Conservation (phyloP, 23 red algal species). For the Chondrus crispus region DNA sequence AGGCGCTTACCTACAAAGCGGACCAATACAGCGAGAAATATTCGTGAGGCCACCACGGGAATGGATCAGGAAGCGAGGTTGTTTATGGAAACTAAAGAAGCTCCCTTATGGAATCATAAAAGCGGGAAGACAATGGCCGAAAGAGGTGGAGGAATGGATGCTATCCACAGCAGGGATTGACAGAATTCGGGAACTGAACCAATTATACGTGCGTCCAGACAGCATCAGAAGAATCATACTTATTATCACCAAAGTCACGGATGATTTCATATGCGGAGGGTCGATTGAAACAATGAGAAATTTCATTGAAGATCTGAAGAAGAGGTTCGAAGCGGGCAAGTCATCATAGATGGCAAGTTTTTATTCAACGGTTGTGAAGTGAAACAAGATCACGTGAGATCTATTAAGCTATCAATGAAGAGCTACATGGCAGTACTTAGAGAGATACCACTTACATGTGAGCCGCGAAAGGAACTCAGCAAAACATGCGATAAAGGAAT, state of each 20-base stretch:
- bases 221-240: neutral
- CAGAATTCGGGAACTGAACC: neutral
- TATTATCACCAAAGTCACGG: neutral
- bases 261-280: neutral
- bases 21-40: too few relatives aligned
- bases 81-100: neutral
- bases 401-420: neutral
- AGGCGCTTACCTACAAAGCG: too few relatives aligned
- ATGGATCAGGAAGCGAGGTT: neutral
- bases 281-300: neutral
- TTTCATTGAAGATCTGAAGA: neutral
- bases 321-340: neutral
- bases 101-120: conserved; percentile 1
- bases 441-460: too few relatives aligned
- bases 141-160: neutral
- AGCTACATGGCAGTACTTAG: neutral
- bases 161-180: neutral
- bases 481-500: too few relatives aligned
- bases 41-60: too few relatives aligned
- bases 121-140: conserved; percentile 2
- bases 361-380: conserved; percentile 6
- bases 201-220: neutral
- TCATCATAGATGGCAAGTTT: conserved; percentile 1
- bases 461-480: too few relatives aligned
- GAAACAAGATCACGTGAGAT: neutral